Evolutionary conservation across 1,284 basidiomycete species (phyloP), one percentile per base, ranked within the genome.

Genomic region (Phylloboletellus chloephorus): DNA sequence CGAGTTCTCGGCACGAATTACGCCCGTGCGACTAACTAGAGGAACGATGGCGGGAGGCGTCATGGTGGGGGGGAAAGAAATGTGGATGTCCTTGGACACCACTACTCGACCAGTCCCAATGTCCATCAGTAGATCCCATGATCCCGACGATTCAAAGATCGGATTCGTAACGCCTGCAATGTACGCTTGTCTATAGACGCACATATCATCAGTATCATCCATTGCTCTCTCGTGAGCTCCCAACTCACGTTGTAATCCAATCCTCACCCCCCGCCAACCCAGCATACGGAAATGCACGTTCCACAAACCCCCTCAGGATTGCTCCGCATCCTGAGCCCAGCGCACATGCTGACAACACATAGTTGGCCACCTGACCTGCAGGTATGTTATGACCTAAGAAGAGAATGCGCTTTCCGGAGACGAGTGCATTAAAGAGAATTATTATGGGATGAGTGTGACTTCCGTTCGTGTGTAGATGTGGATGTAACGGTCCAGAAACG

Each of bases 81-180:
- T 56, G 46, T 78, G 74, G 34, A 94, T 89, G 52, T 92, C 86
- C 60, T 86, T 93, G 30, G 87, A 81, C 2, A 97, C 82, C 2
- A 82, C 84, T 47, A 97, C 85, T 37, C 80, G 80, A 4, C 89
- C 89, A 0, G 81, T 82, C 40, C 90, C 84, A 45, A 96, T 80
- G 58, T 97, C 91, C 61, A 91, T 88, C 26, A 97, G 70, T 2
- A 98, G 71, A 62, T 98, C 94, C 95, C 95, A 98, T 12, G 78
- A 74, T 1, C 81, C 79, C 0, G 86, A 78, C 7, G 86, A 75
- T 55, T 94, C 90, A 60, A 97, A 97, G 22, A 95, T 90, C 1
- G 94, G 94, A 57, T 98, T 98, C 3, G 90, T 95, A 2, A 97
- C 93, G 3, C 94, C 94, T 5, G 93, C 94, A 42, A 98, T 92